phyloP scores from a whole-genome alignment of 176 grass and related monocot genomes.

The Alloteropsis semialata region DNA sequence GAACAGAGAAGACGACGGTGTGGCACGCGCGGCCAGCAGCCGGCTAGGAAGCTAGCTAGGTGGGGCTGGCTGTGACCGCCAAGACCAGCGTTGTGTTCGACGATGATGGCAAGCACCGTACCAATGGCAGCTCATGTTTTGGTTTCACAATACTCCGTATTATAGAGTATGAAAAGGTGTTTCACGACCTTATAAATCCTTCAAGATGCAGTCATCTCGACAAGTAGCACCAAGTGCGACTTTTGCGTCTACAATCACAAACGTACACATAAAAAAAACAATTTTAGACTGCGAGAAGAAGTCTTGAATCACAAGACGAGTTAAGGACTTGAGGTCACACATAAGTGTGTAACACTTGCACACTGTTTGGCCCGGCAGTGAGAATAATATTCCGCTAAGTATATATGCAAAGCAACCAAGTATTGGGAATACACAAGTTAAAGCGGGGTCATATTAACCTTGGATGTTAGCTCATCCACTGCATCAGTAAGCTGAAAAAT shows the following conservation, averaged over 20 bases:
- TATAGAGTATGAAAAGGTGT: not conserved
- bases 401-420: not conserved
- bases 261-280: no score
- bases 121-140: not conserved
- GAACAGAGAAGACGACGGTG: no score
- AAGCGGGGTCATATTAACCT: not conserved
- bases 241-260: not conserved
- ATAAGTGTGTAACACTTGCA: not conserved
- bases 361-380: not conserved
- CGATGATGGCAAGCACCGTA: no score
- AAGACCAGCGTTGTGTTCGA: no score
- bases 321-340: not conserved
- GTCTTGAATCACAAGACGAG: not conserved
- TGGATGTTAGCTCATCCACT: not conserved
- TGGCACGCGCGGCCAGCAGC: no score
- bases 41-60: no score
- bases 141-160: not conserved
- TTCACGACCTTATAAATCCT: not conserved
- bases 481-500: not conserved
- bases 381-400: no score
- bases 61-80: no score
- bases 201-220: not conserved
- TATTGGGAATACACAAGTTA: not conserved
- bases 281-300: no score
- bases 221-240: not conserved